Evolutionary conservation across 2,329 filamentous ascomycete species (phyloP).

Genomic region (Bipolaris victoriae): DNA sequence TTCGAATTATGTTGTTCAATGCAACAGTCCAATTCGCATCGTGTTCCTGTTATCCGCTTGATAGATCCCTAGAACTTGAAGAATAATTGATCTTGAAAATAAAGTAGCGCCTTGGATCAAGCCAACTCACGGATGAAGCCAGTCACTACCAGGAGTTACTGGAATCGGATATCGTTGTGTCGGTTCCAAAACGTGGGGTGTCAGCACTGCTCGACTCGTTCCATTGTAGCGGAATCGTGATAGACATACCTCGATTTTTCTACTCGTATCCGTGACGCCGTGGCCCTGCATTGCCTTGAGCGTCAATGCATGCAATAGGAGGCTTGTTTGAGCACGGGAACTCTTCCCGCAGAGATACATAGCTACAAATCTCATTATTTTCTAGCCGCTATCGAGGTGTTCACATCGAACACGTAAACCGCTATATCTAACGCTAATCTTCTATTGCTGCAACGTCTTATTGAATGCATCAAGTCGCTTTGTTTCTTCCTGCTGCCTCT

Average conservation of each 20-base stretch:
- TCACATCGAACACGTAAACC: background rate
- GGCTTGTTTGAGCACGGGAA: background rate
- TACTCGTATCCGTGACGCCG: background rate
- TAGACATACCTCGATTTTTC: background rate
- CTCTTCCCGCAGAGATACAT: background rate
- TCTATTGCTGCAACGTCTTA: background rate
- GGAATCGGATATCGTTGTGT: background rate
- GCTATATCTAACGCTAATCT: background rate
- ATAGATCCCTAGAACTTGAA: background rate
- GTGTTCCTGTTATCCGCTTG: background rate
- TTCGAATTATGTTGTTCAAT: background rate
- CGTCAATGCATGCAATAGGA: background rate
- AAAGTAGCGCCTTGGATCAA: background rate
- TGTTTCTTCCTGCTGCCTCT: conserved; percentile 8
- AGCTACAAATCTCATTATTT: background rate
- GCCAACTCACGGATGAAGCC: too few relatives aligned
- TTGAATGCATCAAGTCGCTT: background rate
- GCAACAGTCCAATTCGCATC: too few relatives aligned
- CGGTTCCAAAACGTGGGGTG: background rate
- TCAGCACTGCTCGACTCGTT: background rate
- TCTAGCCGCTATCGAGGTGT: background rate
- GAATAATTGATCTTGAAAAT: background rate
- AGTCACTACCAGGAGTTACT: background rate
- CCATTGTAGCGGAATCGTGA: background rate
- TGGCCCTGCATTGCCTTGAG: background rate